Base-by-base conservation (phyloP, 2,329 filamentous ascomycete species). In the Hypomyces perniciosus region DNA sequence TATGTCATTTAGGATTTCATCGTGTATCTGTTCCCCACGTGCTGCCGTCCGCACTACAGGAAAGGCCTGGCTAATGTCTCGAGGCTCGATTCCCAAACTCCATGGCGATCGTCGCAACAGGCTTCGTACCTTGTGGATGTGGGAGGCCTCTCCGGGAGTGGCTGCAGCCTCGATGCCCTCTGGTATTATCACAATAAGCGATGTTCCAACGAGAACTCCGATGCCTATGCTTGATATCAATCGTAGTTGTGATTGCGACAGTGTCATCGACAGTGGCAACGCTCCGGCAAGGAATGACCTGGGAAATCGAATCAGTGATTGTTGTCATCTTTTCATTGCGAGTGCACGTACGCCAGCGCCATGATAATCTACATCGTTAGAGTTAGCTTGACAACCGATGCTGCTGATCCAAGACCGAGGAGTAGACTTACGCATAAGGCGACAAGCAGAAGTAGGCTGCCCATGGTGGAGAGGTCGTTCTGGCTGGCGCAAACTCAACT, bases 131-230 rank as follows among this genome's bases (percentile, higher is more conserved):
- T 64, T 64, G 58, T 72, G 71, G 46, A 68, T 59, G 43, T 74
- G 70, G 8, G 66, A 56, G 6, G 65, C 59, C 51, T 72, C 65
- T 2, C 71, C 68, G 3, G 78, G 72, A 10, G 77, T 83, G 59
- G 93, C 89, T 51, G 96, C 79, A 3, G 93, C 92, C 65, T 96
- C 91, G 53, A 97, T 85, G 35, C 93, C 93, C 69, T 99, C 93
- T 1, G 93, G 93, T 62, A 99, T 96, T 64, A 99, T 97, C 31
- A 99, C 90, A 57, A 97, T 92, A 57, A 99, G 79, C 1, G 92
- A 92, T 29, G 93, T 97, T 34, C 93, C 93, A 12, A 99, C 91
- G 7, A 99, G 76, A 46, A 99, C 87, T 41, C 93, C 93, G 68
- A 96, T 90, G 48, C 93, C 93, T 65, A 97, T 81, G 51, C 90